Base-by-base conservation (phyloP, 768 basidiomycete species). In the Rubroboletus satanas region DNA sequence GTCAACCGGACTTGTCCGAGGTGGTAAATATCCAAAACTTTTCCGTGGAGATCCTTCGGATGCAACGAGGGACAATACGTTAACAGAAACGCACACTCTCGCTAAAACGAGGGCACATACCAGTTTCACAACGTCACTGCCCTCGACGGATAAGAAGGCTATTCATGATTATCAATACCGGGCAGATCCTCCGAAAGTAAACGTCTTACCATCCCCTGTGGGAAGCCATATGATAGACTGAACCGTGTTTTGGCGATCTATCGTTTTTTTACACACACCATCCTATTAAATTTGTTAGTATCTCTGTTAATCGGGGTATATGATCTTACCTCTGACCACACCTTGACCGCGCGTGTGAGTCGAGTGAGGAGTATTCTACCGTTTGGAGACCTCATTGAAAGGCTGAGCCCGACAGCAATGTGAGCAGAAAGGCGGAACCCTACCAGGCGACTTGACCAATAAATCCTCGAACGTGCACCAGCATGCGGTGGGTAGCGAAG, bases 141-240 rank as follows among this genome's bases (percentile, higher is more conserved):
- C 75, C 64, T 82, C 80, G 23, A 82, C 79, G 21, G 79, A 79
- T 49, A 83, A 55, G 66, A 83, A 80, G n/a, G 72, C 80, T 78
- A 52, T 46, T 57, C 45, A 55, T 54, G 53, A 57, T 59, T 52
- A 41, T 59, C 37, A 64, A 57, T 37, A 52, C 33, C 18, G 26
- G 48, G 55, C 12, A 42, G 33, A 60, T 61, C 49, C 41, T 52
- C 39, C 29, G 28, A 23, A 37, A 44, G 12, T 31, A 17, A 51
- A 49, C 12, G 36, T 44, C 60, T 59, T 60, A 79, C 79, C 77
- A 62, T 79, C 74, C 46, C 78, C 77, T 28, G 64, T 67, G 8
- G 80, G 80, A 54, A 81, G 68, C 80, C 81, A 82, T 48, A 75
- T 71, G 42, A 83, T 72, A n/a, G 80, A 79, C 55, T 79, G 77